Evolutionary conservation across 208 protist genomes (phyloP), one percentile per base, ranked within the genome.

Genomic region (Acanthamoeba castellanii): DNA sequence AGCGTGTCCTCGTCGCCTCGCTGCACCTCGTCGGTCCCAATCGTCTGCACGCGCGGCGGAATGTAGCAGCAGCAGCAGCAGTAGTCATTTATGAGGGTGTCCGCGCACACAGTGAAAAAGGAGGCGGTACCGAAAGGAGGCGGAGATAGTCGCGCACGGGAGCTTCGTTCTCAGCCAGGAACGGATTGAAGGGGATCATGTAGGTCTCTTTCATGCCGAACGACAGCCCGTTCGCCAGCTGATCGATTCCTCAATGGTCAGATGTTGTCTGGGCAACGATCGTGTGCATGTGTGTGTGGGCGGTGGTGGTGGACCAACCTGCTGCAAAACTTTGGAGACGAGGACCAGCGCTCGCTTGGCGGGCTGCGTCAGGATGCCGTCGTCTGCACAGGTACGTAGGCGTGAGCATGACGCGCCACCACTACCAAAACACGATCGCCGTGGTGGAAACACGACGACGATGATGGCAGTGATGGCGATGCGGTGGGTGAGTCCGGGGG

Each of bases 161-260:
- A 18, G 27, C n/a, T 70, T 70, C 64, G 64, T 70, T 70, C n/a
- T 70, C 64, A 8, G 20, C n/a, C 64, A 70, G n/a, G 16, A 70
- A 70, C 3, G 64, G 64, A 18, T 70, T 70, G n/a, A 70, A 70
- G 20, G 64, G n/a, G 27, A 70, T 32, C 64, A 70, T 70, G 64
- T 70, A 70, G n/a, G 64, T 70, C 64, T 70, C 64, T 18, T 70
- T 70, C 64, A 70, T 70, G 8, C 64, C 64, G 64, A 70, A 70
- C 64, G 64, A 70, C 27, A 70, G 64, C 20, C 64, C 64, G n/a
- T 70, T 70, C 27, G 64, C 64, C 64, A 70, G n/a, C 64, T 70
- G 4, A 27, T 3, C 47, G 47, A 14, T 52, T 11, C 27, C 3
- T 25, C 8, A 32, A 70, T 9, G 27, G 14, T 25, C 3, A 3